These are phyloP conservation scores for Kwoniella newhampshirensis DNA, from an alignment of 768 basidiomycete genomes.

Conservation along the genomic window DNA sequence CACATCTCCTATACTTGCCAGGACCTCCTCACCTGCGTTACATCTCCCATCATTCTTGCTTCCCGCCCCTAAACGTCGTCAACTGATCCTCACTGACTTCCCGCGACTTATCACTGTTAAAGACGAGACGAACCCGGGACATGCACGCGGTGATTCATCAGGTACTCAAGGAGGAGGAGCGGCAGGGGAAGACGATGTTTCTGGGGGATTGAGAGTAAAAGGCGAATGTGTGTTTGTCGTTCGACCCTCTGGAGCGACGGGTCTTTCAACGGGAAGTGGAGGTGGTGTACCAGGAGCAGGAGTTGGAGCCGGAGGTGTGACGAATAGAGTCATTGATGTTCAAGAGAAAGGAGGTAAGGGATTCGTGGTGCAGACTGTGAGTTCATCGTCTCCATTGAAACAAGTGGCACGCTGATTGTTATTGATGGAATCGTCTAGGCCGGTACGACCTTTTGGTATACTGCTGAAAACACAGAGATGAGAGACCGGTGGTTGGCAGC, in stretches of 20 bases:
- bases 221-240: constrained; percentile 45
- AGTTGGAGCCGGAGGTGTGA: constrained; percentile 10
- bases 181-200: neutral
- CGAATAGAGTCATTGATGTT: constrained; percentile 34
- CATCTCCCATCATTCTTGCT: constrained; percentile 45
- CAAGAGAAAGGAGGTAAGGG: constrained; percentile 37
- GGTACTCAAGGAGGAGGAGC: too few species aligned
- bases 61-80: constrained; percentile 34
- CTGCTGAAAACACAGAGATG: constrained; percentile 30
- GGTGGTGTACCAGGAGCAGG: constrained; percentile 3
- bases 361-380: constrained; percentile 48
- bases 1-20: constrained; percentile 33
- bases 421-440: constrained; percentile 8
- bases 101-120: constrained; percentile 49
- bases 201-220: constrained; percentile 32
- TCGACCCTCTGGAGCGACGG: constrained; percentile 16
- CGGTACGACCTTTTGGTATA: constrained; percentile 21
- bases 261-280: constrained; percentile 1
- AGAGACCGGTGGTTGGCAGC: constrained; percentile 27
- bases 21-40: constrained; percentile 27
- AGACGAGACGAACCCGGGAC: constrained; percentile 29
- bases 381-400: constrained; percentile 8
- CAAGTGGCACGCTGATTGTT: neutral
- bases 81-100: constrained; percentile 45
- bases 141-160: too few species aligned